phyloP scores from a whole-genome alignment of 2,329 filamentous ascomycete species.

The Pseudogymnoascus destructans region DNA sequence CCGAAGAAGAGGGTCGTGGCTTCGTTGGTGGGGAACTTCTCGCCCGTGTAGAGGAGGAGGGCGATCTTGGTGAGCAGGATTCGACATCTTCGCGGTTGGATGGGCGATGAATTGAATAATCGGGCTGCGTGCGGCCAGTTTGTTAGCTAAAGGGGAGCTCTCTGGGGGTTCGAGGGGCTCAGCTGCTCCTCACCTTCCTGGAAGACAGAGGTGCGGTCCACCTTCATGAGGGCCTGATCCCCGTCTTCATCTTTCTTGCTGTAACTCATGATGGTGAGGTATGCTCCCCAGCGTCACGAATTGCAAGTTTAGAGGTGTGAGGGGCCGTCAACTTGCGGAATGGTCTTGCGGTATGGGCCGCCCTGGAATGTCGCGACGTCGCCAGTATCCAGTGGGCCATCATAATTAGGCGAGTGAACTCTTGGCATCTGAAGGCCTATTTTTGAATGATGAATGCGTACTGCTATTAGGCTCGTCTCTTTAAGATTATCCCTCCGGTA shows the following conservation, averaged over 20 bases:
- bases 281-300: constrained; percentile 27
- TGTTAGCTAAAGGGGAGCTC: constrained; percentile 27
- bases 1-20: constrained; percentile 97
- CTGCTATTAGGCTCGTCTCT: neutral
- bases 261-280: constrained; percentile 62
- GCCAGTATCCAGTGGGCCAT: constrained; percentile 2
- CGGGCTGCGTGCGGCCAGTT: constrained; percentile 49
- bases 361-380: constrained; percentile 2
- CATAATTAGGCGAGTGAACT: neutral
- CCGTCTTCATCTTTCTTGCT: constrained; percentile 99
- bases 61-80: constrained; percentile 96
- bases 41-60: constrained; percentile 88
- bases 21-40: constrained; percentile 94
- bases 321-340: neutral
- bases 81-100: constrained; percentile 93
- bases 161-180: constrained; percentile 20
- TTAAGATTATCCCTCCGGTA: constrained; percentile 10
- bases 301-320: constrained; percentile 13
- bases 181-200: constrained; percentile 64
- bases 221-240: constrained; percentile 85
- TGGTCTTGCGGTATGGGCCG: neutral
- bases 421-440: neutral
- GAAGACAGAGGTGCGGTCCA: constrained; percentile 95
- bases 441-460: neutral
- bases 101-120: constrained; percentile 93